phyloP scores from a whole-genome alignment of 1,284 basidiomycete genomes.

The Cryptococcus neoformans region DNA sequence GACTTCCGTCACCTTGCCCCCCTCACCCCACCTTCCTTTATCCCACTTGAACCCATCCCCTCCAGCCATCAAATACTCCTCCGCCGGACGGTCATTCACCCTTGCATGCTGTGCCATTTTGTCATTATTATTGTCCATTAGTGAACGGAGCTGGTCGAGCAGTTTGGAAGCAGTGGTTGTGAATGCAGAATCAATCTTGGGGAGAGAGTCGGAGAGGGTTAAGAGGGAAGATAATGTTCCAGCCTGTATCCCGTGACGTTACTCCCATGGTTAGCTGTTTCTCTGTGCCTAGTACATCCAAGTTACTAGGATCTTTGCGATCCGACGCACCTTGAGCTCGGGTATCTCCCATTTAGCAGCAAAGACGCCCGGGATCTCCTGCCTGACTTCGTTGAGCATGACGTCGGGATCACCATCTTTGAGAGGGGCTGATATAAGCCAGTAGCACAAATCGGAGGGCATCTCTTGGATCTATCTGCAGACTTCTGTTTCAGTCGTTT shows the following conservation, averaged over 20 bases:
- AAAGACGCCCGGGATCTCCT: conserved; percentile 40
- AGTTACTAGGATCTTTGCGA: background rate
- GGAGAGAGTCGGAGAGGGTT: conserved; percentile 84
- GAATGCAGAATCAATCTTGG: conserved; percentile 87
- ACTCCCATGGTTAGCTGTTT: background rate
- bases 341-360: conserved; percentile 48
- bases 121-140: conserved; percentile 81
- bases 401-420: conserved; percentile 52
- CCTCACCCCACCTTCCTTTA: conserved; percentile 16
- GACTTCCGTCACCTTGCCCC: conserved; percentile 42
- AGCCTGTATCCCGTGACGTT: conserved; percentile 57
- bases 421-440: conserved; percentile 55
- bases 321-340: conserved; percentile 45
- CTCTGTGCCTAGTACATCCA: background rate
- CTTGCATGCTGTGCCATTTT: conserved; percentile 73
- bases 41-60: conserved; percentile 47
- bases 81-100: conserved; percentile 76
- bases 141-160: conserved; percentile 87
- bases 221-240: conserved; percentile 92
- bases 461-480: conserved; percentile 25
- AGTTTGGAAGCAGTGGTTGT: conserved; percentile 85
- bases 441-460: conserved; percentile 56
- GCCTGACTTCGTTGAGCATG: conserved; percentile 51
- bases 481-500: background rate
- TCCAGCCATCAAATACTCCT: conserved; percentile 66